Evolutionary conservation across 306 rosid genomes (phyloP).

Genomic region (Elaeagnus macrophylla): DNA sequence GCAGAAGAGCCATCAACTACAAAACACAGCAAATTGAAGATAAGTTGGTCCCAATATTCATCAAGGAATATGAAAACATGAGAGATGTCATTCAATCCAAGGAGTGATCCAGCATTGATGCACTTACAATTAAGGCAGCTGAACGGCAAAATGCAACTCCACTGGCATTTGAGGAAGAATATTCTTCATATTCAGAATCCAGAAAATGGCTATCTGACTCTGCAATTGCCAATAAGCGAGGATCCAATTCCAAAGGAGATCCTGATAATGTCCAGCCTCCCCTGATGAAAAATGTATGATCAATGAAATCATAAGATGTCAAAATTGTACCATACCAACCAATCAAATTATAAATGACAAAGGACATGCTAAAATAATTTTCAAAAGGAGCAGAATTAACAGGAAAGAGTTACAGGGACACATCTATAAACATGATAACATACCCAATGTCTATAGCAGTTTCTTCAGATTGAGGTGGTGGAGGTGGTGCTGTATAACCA

Average conservation of each 20-base stretch:
- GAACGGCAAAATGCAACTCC: slow-evolving; percentile 97
- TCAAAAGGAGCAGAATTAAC: slow-evolving; percentile 2
- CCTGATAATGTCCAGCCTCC: slow-evolving; percentile 94
- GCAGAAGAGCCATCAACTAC: slow-evolving; percentile 87
- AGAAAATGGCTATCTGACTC: slow-evolving; percentile 86
- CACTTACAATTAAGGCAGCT: slow-evolving; percentile 84
- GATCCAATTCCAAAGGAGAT: slow-evolving; percentile 92
- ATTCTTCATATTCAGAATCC: slow-evolving; percentile 93
- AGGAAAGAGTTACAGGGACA: neutral
- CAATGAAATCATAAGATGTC: slow-evolving; percentile 10
- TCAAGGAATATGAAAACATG: neutral
- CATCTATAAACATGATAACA: slow-evolving; percentile 4
- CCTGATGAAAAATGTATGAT: slow-evolving; percentile 41
- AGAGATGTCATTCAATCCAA: neutral
- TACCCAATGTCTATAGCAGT: slow-evolving; percentile 90
- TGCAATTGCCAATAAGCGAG: slow-evolving; percentile 90
- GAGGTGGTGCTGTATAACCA: slow-evolving; percentile 87
- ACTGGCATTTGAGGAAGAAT: slow-evolving; percentile 71
- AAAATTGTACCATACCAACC: slow-evolving; percentile 3
- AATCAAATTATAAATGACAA: slow-evolving; percentile 1
- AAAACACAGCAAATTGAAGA: slow-evolving; percentile 14
- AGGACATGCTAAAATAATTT: neutral
- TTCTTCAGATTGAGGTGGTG: slow-evolving; percentile 69
- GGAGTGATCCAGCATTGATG: neutral
- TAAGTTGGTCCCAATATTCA: neutral